These are phyloP conservation scores for Candida sphagnicola DNA, from an alignment of 805 yeast species.

Conservation along the genomic window DNA sequence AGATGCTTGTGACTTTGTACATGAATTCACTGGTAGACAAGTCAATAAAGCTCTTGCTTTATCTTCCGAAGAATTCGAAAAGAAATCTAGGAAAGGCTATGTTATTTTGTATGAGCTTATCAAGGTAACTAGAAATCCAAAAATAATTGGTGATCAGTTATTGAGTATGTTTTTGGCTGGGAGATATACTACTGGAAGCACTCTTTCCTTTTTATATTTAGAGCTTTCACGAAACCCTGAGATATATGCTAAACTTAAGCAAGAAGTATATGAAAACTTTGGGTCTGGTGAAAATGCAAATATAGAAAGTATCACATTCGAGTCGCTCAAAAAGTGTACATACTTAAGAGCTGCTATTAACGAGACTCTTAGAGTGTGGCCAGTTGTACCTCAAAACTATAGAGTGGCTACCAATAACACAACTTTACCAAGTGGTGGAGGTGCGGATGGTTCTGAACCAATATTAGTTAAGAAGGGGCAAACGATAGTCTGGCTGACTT, in stretches of 20 bases:
- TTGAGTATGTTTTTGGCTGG: conserved; percentile 17
- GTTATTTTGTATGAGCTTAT: conserved; percentile 38
- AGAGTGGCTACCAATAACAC: conserved; percentile 27
- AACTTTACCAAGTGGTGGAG: conserved; percentile 31
- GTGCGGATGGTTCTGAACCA: conserved; percentile 21
- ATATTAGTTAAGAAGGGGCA: conserved; percentile 17
- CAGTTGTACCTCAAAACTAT: conserved; percentile 29
- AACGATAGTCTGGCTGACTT: conserved; percentile 16
- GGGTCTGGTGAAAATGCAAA: conserved; percentile 20
- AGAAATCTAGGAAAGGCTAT: conserved; percentile 27
- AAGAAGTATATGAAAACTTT: conserved; percentile 21
- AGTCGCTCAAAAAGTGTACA: conserved; percentile 32
- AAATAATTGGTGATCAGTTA: conserved; percentile 35
- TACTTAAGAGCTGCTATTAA: conserved; percentile 34
- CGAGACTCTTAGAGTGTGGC: conserved; percentile 35
- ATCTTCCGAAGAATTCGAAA: conserved; percentile 23
- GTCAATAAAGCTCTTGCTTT: conserved; percentile 27
- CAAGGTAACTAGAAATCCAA: conserved; percentile 33
- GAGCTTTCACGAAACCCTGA: conserved; percentile 31
- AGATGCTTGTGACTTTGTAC: conserved; percentile 26
- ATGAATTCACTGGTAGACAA: conserved; percentile 26
- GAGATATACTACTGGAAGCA: conserved; percentile 38
- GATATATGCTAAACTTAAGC: conserved; percentile 23
- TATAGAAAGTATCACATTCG: conserved; percentile 24
- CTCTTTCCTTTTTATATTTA: conserved; percentile 25